Evolutionary conservation across 768 basidiomycete genomes (phyloP).

Genomic region (Tulasnella sp.): DNA sequence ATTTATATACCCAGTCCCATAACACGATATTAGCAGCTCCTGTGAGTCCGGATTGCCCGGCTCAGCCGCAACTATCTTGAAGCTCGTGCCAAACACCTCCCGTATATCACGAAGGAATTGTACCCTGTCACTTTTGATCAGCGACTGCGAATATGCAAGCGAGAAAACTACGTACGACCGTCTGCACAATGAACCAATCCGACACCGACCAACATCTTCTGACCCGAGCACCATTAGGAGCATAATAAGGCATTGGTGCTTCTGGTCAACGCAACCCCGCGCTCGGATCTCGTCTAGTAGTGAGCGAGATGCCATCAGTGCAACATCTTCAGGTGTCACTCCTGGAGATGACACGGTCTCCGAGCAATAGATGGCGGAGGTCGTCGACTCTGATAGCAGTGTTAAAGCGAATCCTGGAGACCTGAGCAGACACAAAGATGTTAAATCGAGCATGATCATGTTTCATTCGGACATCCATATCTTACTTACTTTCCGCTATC

Average conservation of each 20-base stretch:
- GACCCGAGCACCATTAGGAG: conserved; percentile 93
- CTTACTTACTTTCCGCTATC: conserved; percentile 95
- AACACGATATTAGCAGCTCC: conserved; percentile 76
- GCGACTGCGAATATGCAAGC: neutral
- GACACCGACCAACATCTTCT: conserved; percentile 87
- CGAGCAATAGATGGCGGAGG: conserved; percentile 73
- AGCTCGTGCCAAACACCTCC: conserved; percentile 78
- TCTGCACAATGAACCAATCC: conserved; percentile 71
- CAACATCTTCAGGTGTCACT: conserved; percentile 86
- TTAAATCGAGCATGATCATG: no score
- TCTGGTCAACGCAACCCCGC: conserved; percentile 85
- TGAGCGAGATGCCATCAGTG: conserved; percentile 63
- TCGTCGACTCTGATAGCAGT: conserved; percentile 84
- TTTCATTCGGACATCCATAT: no score
- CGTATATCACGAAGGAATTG: conserved; percentile 81
- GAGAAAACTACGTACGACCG: conserved; percentile 50
- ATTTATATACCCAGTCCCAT: conserved; percentile 87
- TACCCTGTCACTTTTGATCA: conserved; percentile 41
- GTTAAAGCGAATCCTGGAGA: conserved; percentile 94
- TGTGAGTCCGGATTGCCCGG: conserved; percentile 35
- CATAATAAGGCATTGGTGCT: conserved; percentile 77
- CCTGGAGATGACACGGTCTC: conserved; percentile 79
- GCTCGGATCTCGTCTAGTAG: conserved; percentile 66
- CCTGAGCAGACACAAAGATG: conserved; percentile 31
- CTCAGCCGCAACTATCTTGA: conserved; percentile 70